Base-by-base conservation (phyloP, 2,329 filamentous ascomycete genomes). In the Zasmidium angulare region DNA sequence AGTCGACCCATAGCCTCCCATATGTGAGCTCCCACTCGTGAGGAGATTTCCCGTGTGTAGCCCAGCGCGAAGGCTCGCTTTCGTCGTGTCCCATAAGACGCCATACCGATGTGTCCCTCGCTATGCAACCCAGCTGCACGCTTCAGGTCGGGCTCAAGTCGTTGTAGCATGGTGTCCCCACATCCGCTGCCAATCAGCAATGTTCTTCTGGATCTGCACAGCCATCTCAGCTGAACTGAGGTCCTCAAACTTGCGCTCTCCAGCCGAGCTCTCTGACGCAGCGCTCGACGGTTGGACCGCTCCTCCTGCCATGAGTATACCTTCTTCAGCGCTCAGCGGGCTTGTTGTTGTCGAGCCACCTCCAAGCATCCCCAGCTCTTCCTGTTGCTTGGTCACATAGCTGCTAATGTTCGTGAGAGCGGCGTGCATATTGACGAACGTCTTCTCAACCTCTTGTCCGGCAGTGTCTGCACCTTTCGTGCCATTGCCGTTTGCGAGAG, bases 141-240 rank as follows among this genome's bases (percentile, higher is more conserved):
- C 36, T 23, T 46, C 31, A 46, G 23, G 12, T 19, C 50, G 43
- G 19, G 26, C 50, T 53, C 36, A 53, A 3, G 36, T 43, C 21
- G 51, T 36, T 7, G 54, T 46, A 19, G 52, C 55, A 26, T 56
- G 29, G 46, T 60, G 58, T n/a, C 58, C 53, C 58, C 58, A 60
- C 43, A 51, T 48, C 24, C 53, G 36, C 53, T 60, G 58, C 62
- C 58, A 60, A 24, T 56, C 46, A 9, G 26, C 54, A 69, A 96
- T 82, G 73, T 92, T 87, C 62, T 89, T 84, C 61, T 89, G 93
- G 73, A 96, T 76, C 67, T 86, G 83, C 73, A 96, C 91, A 90
- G 96, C 96, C 90, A 96, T 96, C 75, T 96, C 90, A 62, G 90
- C 80, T 66, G 89, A 92, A 59, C 81, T 90, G 62, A 96, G 79